Conservation (phyloP, 2,329 filamentous ascomycete genomes). For the Sporothrix inflata region DNA sequence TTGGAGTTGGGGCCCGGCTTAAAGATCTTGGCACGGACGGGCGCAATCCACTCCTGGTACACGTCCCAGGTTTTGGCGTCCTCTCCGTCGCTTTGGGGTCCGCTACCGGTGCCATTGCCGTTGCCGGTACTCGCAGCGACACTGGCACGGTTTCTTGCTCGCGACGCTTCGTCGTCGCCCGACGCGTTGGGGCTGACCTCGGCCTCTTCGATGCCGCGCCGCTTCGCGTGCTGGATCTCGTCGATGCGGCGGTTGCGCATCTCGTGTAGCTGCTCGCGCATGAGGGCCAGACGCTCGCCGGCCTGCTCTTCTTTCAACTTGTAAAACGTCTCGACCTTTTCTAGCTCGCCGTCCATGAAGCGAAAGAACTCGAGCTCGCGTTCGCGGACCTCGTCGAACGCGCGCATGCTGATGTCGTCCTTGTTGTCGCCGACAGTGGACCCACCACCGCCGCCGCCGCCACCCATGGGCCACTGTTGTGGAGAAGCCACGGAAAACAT, state of each 20-base stretch:
- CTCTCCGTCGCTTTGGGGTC: slow-evolving; percentile 37
- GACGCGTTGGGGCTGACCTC: slow-evolving; percentile 36
- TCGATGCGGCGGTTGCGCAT: slow-evolving; percentile 84
- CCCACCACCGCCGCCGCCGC: slow-evolving; percentile 33
- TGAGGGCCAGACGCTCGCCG: slow-evolving; percentile 66
- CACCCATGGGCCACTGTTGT: slow-evolving; percentile 16
- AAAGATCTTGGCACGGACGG: slow-evolving; percentile 58
- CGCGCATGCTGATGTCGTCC: slow-evolving; percentile 45
- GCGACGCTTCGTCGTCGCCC: slow-evolving; percentile 18
- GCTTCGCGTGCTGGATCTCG: slow-evolving; percentile 61
- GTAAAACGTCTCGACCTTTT: slow-evolving; percentile 94
- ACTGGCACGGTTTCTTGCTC: not conserved
- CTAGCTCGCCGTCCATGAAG: slow-evolving; percentile 80
- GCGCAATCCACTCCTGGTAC: slow-evolving; percentile 51
- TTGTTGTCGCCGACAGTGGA: slow-evolving; percentile 44
- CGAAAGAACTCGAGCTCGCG: slow-evolving; percentile 82
- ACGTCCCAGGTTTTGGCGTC: slow-evolving; percentile 34
- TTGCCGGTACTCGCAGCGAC: not conserved
- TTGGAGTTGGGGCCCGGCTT: slow-evolving; percentile 64
- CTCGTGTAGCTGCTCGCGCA: slow-evolving; percentile 86
- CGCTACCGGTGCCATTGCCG: slow-evolving; percentile 25
- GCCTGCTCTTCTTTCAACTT: slow-evolving; percentile 85
- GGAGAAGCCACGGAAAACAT: slow-evolving; percentile 47
- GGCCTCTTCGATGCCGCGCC: slow-evolving; percentile 33
- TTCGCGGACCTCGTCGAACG: slow-evolving; percentile 61